Evolutionary conservation across 441 rosid genomes (phyloP).

Genomic region (Populus hybrid): DNA sequence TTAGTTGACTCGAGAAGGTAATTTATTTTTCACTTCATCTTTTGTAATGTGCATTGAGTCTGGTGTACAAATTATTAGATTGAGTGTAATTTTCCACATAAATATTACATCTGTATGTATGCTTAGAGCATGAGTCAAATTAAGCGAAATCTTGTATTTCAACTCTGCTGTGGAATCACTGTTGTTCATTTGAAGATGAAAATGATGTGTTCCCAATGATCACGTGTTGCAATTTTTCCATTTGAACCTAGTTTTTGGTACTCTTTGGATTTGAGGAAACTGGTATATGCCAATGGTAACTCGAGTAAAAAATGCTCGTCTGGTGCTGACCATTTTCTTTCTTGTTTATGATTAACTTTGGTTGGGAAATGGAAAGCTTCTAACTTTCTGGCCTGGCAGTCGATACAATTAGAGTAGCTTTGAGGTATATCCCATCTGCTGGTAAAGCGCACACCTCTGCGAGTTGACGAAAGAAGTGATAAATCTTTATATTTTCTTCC

Average conservation of each 20-base stretch:
- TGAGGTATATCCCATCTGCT: too few species aligned
- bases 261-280: background rate
- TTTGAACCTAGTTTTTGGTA: background rate
- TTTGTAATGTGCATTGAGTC: conserved; percentile 21
- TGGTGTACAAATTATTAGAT: conserved; percentile 20
- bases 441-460: too few species aligned
- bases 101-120: conserved; percentile 25
- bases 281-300: background rate
- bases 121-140: conserved; percentile 13
- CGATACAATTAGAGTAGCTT: too few species aligned
- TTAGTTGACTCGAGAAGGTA: conserved; percentile 23
- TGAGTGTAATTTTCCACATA: conserved; percentile 24
- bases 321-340: too few species aligned
- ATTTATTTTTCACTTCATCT: conserved; percentile 16
- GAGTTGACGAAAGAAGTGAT: too few species aligned
- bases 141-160: conserved; percentile 12
- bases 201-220: background rate
- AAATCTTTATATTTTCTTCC: background rate
- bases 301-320: too few species aligned
- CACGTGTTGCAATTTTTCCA: background rate
- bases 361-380: too few species aligned
- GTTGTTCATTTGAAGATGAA: conserved; percentile 15
- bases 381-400: too few species aligned
- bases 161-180: conserved; percentile 22
- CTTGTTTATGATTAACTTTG: too few species aligned